Evolutionary conservation across 345 rosid genomes (phyloP).

Genomic region (Lepidium africanum): DNA sequence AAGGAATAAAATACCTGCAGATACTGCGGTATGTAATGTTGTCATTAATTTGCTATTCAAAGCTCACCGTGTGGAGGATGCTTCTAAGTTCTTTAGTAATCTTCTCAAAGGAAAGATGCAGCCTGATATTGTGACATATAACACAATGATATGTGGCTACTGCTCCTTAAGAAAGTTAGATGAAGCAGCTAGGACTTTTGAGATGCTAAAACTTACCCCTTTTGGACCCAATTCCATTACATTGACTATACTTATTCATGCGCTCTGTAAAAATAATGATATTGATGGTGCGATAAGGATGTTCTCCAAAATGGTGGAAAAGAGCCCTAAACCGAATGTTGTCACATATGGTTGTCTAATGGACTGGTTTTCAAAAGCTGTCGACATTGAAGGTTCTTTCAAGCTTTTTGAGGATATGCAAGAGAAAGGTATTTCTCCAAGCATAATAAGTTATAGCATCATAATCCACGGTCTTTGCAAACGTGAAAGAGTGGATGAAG

Average conservation of each 20-base stretch:
- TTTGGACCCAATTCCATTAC: conserved; percentile 37
- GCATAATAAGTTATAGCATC: conserved; percentile 43
- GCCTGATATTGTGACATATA: conserved; percentile 46
- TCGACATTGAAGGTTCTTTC: conserved; percentile 27
- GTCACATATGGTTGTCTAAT: conserved; percentile 45
- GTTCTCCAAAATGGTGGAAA: conserved; percentile 35
- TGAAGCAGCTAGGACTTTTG: conserved; percentile 33
- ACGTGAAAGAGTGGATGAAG: conserved; percentile 36
- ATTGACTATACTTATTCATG: conserved; percentile 43
- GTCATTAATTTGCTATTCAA: conserved; percentile 33
- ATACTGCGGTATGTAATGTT: conserved; percentile 40
- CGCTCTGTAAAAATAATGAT: conserved; percentile 38
- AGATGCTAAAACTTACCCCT: conserved; percentile 21
- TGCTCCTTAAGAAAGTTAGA: conserved; percentile 34
- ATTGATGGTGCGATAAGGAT: conserved; percentile 35
- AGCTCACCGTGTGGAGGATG: conserved; percentile 15
- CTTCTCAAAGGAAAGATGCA: conserved; percentile 28
- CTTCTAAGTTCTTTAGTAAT: conserved; percentile 20
- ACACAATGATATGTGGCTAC: conserved; percentile 45
- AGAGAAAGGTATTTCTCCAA: conserved; percentile 35
- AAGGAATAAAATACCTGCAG: conserved; percentile 25
- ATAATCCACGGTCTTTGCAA: conserved; percentile 48
- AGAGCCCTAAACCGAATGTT: conserved; percentile 35
- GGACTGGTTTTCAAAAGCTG: conserved; percentile 40
- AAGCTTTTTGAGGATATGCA: conserved; percentile 44